These are phyloP conservation scores for Lunularia cruciata DNA, from an alignment of 225 moss, liverwort and hornwort species.

Conservation along the genomic window DNA sequence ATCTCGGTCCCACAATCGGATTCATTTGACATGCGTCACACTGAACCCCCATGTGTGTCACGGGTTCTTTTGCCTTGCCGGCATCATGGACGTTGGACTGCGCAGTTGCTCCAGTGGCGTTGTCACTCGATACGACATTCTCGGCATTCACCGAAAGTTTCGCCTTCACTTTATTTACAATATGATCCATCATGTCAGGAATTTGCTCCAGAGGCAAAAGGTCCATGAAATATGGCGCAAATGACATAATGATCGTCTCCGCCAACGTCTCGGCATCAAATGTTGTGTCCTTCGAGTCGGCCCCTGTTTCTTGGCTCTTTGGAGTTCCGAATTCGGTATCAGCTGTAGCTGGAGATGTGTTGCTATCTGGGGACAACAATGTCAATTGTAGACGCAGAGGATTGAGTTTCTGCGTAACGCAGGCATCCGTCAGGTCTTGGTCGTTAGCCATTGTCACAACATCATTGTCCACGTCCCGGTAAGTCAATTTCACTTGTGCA, in stretches of 20 bases:
- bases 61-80: neutral
- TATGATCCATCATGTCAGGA: neutral
- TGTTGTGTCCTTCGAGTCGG: neutral
- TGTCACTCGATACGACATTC: no score
- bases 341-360: neutral
- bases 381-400: slow-evolving; percentile 3
- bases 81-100: neutral
- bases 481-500: neutral
- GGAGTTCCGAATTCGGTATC: no score
- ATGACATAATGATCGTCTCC: neutral
- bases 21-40: slow-evolving; percentile 60
- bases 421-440: slow-evolving; percentile 14
- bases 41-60: slow-evolving; percentile 35
- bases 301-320: neutral
- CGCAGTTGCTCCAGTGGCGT: neutral
- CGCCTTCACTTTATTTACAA: neutral
- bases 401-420: slow-evolving; percentile 10
- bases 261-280: neutral
- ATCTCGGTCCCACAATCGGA: slow-evolving; percentile 61
- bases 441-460: neutral
- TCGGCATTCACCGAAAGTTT: no score
- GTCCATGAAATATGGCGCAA: slow-evolving; percentile 4
- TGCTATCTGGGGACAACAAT: neutral
- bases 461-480: neutral
- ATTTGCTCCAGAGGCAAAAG: slow-evolving; percentile 1